Evolutionary conservation across 108 stramenopile genomes (phyloP).

Genomic region (Pseudonitzschia pungens): DNA sequence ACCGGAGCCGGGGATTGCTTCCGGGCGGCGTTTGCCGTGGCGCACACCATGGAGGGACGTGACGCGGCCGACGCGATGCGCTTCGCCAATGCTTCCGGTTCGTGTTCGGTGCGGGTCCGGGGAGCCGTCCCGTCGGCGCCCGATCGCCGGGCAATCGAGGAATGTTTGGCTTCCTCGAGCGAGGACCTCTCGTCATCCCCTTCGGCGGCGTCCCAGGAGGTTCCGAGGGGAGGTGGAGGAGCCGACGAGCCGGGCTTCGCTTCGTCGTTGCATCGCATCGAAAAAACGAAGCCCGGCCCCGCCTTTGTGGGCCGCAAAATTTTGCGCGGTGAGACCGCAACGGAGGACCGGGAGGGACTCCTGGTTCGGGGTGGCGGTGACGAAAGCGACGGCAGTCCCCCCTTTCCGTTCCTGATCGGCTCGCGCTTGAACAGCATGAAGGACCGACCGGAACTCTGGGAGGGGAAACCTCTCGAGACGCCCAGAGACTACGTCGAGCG

Average conservation of each 20-base stretch:
- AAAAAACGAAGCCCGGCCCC: background rate
- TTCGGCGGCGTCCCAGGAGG: background rate
- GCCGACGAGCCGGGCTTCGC: background rate
- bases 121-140: slow-evolving; percentile 61
- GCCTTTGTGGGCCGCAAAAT: slow-evolving; percentile 2
- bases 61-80: slow-evolving; percentile 47
- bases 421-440: slow-evolving; percentile 88
- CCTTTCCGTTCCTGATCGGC: slow-evolving; percentile 74
- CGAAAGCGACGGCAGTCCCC: slow-evolving; percentile 26
- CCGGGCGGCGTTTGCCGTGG: slow-evolving; percentile 83
- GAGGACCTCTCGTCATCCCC: background rate
- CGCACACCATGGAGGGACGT: slow-evolving; percentile 45
- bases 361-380: slow-evolving; percentile 10
- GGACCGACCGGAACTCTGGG: slow-evolving; percentile 36
- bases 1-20: slow-evolving; percentile 86
- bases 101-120: slow-evolving; percentile 57
- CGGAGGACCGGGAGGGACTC: slow-evolving; percentile 3
- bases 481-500: slow-evolving; percentile 65
- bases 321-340: background rate
- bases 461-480: slow-evolving; percentile 13
- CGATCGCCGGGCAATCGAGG: slow-evolving; percentile 46
- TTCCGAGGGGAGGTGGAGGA: background rate
- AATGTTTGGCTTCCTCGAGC: slow-evolving; percentile 10
- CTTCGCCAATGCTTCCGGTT: slow-evolving; percentile 75
- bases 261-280: background rate